Conservation (phyloP, 2,329 filamentous ascomycete species). For the Anthostomella pinea region DNA sequence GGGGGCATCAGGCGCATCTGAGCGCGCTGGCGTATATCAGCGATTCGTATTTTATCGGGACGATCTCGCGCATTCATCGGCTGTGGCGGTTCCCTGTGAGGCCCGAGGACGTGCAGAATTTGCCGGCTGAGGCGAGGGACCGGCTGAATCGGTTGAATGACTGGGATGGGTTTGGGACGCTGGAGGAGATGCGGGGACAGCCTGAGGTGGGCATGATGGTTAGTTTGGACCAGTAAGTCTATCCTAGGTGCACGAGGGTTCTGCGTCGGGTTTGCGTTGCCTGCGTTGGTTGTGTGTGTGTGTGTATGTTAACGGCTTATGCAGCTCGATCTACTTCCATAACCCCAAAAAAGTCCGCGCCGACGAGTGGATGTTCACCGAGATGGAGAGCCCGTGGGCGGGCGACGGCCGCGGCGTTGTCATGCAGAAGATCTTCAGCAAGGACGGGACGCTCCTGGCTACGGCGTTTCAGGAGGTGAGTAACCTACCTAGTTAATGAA, state of each 20-base stretch:
- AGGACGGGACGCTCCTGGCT: slow-evolving; percentile 70
- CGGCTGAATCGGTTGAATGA: slow-evolving; percentile 39
- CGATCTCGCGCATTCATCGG: slow-evolving; percentile 75
- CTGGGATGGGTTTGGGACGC: slow-evolving; percentile 42
- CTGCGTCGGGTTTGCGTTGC: background rate
- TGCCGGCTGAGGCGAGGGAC: slow-evolving; percentile 40
- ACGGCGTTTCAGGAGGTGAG: slow-evolving; percentile 77
- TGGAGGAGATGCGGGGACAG: slow-evolving; percentile 48
- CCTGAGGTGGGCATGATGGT: slow-evolving; percentile 81
- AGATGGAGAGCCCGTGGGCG: slow-evolving; percentile 79
- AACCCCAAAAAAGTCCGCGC: slow-evolving; percentile 56
- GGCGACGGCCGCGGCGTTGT: slow-evolving; percentile 76
- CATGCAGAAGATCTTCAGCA: slow-evolving; percentile 68
- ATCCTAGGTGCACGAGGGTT: no score
- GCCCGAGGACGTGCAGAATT: slow-evolving; percentile 50
- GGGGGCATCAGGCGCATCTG: slow-evolving; percentile 77
- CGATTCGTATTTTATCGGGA: slow-evolving; percentile 91
- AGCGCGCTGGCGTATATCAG: slow-evolving; percentile 90
- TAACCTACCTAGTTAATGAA: slow-evolving; percentile 8
- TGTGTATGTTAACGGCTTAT: no score
- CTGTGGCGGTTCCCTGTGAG: slow-evolving; percentile 69
- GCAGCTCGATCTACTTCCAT: slow-evolving; percentile 62
- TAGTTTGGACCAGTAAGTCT: slow-evolving; percentile 63
- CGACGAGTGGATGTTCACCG: slow-evolving; percentile 75
- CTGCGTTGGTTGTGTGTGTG: background rate